Evolutionary conservation across 176 grass and related monocot genomes (phyloP), one percentile per base, ranked within the genome.

Genomic region (Bolboschoenus planiculmis): DNA sequence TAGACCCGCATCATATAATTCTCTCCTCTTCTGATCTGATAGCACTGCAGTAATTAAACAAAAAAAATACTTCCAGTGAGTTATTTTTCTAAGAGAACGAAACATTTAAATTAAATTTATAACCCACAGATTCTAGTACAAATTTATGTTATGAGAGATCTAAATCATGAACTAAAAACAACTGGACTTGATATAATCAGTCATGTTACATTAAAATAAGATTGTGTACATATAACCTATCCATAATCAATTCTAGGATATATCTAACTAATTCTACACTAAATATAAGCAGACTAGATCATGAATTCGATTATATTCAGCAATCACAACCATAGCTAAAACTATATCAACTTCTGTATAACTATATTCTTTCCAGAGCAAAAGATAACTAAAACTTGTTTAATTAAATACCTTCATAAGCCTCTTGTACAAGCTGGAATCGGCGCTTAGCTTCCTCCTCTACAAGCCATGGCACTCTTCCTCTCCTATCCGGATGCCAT

Each of bases 361-460:
- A n/a, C 43, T 46, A 1, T 46, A 46, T 46, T 46, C 43, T 46
- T 46, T 1, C 11, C 8, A 10, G 43, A 46, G 5, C 43, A 46
- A 59, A 4, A 59, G 10, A 7, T 30, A 61, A 27, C 7, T 8
- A 10, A 29, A 26, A 9, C 11, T 60, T 60, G 64, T 67, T 39
- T 67, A 37, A 39, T 67, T 37, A 58, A 58, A 20, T 85, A 93
- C 94, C 94, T 90, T 91, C 86, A 84, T 97, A 94, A 0, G 95
- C 95, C 83, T 97, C 92, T 60, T 94, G 92, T 56, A 94, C 86
- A 78, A 90, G 87, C 78, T 94, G 95, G 83, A 97, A 97, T 74
- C 85, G 88, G 7, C 20, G 11, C 80, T 94, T 97, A 50, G 95
- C 92, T 51, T 94, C 94, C 57, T 94, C 92, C 46, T 94, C 92